phyloP scores from a whole-genome alignment of 75 land plant species.

The Chamaecyparis obtusa region DNA sequence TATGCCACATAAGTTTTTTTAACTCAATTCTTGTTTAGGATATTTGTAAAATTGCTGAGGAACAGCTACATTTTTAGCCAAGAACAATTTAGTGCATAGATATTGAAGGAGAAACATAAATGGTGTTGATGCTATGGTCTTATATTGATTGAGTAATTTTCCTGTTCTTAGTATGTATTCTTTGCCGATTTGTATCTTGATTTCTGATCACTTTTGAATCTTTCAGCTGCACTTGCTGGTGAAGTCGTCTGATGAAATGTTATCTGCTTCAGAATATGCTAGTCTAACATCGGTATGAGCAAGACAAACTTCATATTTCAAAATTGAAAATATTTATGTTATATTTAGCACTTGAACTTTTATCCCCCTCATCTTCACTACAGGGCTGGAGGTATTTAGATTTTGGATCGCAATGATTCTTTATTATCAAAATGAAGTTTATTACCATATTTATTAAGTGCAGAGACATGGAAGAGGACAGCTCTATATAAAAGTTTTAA shows the following conservation, averaged over 20 bases:
- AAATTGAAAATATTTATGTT: not conserved
- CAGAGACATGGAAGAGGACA: not conserved
- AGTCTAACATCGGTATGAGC: slow-evolving; percentile 84
- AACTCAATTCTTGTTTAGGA: not conserved
- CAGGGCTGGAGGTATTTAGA: not conserved
- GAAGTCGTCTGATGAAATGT: slow-evolving; percentile 65
- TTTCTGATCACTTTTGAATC: not conserved
- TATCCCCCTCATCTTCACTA: not conserved
- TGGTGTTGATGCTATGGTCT: not conserved
- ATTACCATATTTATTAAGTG: not conserved
- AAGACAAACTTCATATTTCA: slow-evolving; percentile 1
- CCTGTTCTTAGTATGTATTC: not conserved
- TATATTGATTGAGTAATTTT: not conserved
- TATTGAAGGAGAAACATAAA: not conserved
- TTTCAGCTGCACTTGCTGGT: slow-evolving; percentile 79
- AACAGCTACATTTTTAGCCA: not conserved
- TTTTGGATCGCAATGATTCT: not conserved
- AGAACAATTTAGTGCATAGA: not conserved
- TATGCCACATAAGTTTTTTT: not conserved
- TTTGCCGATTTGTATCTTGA: not conserved
- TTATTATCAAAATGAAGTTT: not conserved
- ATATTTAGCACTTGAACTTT: not conserved
- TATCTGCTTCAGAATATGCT: slow-evolving; percentile 88
- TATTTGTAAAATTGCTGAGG: not conserved
- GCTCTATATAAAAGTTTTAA: not conserved